Evolutionary conservation across 768 basidiomycete genomes (phyloP), one percentile per base, ranked within the genome.

Genomic region (Boletus subcaerulescens): DNA sequence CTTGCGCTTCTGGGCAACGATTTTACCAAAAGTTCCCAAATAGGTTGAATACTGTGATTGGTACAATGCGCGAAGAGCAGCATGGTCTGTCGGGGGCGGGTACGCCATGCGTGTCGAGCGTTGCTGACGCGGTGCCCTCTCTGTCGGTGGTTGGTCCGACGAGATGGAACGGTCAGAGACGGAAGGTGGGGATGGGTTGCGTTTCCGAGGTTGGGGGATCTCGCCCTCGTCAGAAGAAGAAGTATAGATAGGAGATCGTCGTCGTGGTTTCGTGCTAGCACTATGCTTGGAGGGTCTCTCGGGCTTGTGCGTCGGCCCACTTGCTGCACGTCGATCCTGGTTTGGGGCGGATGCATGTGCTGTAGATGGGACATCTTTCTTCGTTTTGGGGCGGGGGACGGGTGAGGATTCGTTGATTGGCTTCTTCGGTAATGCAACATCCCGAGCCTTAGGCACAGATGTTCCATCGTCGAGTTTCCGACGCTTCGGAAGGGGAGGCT

Each of bases 191-290:
- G 73, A 71, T 50, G 35, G 50, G 45, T 50, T 67, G 56, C 59
- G 57, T 60, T 60, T 65, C 39, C 57, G 59, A 40, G 69, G 56
- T 49, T 72, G 67, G 2, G 68, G 65, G 10, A 69, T 69, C 54
- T 80, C 76, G 22, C 74, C 76, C 62, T 85, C 83, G 48, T 86
- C 82, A 38, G 84, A 84, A 1, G 86, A 84, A 2, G 86, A 85
- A 1, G 86, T 87, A 57, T 84, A 87, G 48, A 83, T 78, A 1
- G 83, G 84, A 3, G 84, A 81, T 41, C 71, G 76, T 43, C 86
- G 82, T 43, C 82, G 76, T 18, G 60, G 50, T 51, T 81, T 84
- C 26, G 54, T 48, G 15, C 55, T 51, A 15, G 57, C 57, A 35
- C 48, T 60, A 20, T 53, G 20, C 45, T 59, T 69, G 53, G 58